Evolutionary conservation across 495 filamentous ascomycete species (phyloP).

Genomic region (Lepraria neglecta): DNA sequence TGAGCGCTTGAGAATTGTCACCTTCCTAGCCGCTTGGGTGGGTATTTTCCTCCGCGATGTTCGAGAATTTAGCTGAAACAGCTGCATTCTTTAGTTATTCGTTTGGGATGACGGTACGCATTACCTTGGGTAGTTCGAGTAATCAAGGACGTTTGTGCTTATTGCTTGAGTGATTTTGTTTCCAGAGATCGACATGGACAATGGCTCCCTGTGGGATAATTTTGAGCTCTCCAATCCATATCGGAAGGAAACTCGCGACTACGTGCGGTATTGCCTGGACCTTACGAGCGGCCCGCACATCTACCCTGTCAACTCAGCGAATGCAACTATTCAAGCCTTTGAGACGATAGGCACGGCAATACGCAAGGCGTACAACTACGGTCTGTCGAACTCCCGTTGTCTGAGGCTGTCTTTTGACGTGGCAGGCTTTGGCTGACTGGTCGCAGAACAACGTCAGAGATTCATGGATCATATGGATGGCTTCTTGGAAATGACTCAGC

Average conservation of each 20-base stretch:
- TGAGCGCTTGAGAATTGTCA: conserved; percentile 11
- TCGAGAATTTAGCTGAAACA: not conserved
- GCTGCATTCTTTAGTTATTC: conserved; percentile 2
- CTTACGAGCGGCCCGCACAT: not conserved
- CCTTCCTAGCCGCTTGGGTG: conserved; percentile 12
- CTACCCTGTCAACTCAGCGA: not conserved
- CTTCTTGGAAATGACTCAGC: not conserved
- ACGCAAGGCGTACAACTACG: conserved; percentile 1
- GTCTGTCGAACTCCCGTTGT: not conserved
- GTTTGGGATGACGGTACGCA: conserved; percentile 16
- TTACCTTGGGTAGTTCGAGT: not conserved
- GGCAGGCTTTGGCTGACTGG: not conserved
- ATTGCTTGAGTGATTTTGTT: not conserved
- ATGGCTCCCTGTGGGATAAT: conserved; percentile 1
- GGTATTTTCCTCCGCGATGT: not conserved
- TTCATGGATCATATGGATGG: not conserved
- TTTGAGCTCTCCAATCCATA: conserved; percentile 3
- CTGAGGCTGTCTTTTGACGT: not conserved
- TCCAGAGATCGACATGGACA: conserved; percentile 8
- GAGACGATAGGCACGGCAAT: conserved; percentile 1
- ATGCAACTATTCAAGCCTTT: not conserved
- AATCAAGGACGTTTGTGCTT: not conserved
- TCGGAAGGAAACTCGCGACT: not conserved
- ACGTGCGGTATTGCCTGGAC: not conserved
- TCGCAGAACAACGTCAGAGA: conserved; percentile 11